Conservation (phyloP, 106 monocot species). For the Posidonia australis region DNA sequence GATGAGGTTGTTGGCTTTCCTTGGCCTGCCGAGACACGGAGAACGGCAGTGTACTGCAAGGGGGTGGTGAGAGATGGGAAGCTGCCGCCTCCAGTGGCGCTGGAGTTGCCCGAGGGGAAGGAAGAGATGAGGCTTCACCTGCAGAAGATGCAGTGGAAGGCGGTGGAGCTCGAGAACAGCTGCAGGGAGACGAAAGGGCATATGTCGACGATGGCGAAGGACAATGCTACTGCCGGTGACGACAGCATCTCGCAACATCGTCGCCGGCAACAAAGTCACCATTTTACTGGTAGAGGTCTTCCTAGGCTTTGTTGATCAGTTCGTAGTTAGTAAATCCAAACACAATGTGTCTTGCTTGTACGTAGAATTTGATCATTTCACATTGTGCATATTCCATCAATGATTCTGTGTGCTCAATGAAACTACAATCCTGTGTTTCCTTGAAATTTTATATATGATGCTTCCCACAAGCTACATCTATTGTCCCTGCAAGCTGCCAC, state of each 20-base stretch:
- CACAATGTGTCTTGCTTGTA: too few relatives aligned
- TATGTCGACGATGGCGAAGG: constrained; percentile 58
- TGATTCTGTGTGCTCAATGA: too few relatives aligned
- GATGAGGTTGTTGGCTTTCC: neutral
- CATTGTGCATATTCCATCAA: too few relatives aligned
- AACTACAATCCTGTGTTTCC: too few relatives aligned
- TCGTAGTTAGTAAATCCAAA: neutral
- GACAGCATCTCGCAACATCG: neutral
- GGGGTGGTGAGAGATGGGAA: neutral
- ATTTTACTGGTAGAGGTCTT: constrained; percentile 25
- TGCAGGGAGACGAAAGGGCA: constrained; percentile 75
- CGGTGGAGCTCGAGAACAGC: constrained; percentile 66
- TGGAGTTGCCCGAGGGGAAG: constrained; percentile 21
- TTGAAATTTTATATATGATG: too few relatives aligned
- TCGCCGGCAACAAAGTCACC: neutral
- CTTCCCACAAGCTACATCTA: too few relatives aligned
- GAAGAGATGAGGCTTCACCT: constrained; percentile 46
- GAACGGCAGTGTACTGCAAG: neutral
- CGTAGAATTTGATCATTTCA: too few relatives aligned
- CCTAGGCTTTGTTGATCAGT: constrained; percentile 43
- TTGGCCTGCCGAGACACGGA: constrained; percentile 15
- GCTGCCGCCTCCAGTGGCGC: neutral
- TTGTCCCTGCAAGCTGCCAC: too few relatives aligned
- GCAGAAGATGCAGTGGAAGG: constrained; percentile 63
- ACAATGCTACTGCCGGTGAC: constrained; percentile 10